A percentile compares a stretch with the other conserved stretches of the same genome.
These are phyloP conservation scores for Allantophomopsis lycopodina DNA, from an alignment of 2,329 filamentous ascomycete genomes.

Conservation along the genomic window DNA sequence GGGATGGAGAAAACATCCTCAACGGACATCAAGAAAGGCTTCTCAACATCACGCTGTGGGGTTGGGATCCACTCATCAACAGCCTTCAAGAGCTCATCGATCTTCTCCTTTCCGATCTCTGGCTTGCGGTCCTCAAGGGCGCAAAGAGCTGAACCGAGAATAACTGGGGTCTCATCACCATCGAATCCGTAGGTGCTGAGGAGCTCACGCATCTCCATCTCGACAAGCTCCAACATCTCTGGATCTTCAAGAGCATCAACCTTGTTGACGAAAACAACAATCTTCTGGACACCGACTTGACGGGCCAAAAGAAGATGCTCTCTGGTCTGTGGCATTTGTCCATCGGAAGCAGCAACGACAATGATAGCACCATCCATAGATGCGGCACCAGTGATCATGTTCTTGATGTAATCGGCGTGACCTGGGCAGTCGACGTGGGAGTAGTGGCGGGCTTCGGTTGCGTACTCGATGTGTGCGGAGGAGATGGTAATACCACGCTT, in stretches of 20 bases:
- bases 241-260: slow-evolving; percentile 93
- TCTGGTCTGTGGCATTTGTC: slow-evolving; percentile 98
- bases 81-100: slow-evolving; percentile 79
- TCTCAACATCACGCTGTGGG: slow-evolving; percentile 84
- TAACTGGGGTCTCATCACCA: slow-evolving; percentile 92
- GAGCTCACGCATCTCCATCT: slow-evolving; percentile 99
- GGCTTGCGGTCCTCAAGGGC: slow-evolving; percentile 76
- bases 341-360: slow-evolving; percentile 94
- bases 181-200: slow-evolving; percentile 90
- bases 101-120: slow-evolving; percentile 78
- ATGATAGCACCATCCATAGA: slow-evolving; percentile 99
- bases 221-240: slow-evolving; percentile 99
- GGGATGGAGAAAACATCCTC: slow-evolving; percentile 86
- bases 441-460: slow-evolving; percentile 89
- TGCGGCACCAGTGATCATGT: slow-evolving; percentile 99
- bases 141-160: slow-evolving; percentile 94
- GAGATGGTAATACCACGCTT: slow-evolving; percentile 99
- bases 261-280: slow-evolving; percentile 99
- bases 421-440: slow-evolving; percentile 99
- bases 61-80: slow-evolving; percentile 97
- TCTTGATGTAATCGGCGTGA: slow-evolving; percentile 99
- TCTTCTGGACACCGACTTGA: slow-evolving; percentile 95
- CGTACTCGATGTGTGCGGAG: slow-evolving; percentile 96
- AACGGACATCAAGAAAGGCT: slow-evolving; percentile 98
- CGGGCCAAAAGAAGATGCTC: slow-evolving; percentile 96